Conservation (phyloP, 257 asterid genomes). For the Jasminum sambac region DNA sequence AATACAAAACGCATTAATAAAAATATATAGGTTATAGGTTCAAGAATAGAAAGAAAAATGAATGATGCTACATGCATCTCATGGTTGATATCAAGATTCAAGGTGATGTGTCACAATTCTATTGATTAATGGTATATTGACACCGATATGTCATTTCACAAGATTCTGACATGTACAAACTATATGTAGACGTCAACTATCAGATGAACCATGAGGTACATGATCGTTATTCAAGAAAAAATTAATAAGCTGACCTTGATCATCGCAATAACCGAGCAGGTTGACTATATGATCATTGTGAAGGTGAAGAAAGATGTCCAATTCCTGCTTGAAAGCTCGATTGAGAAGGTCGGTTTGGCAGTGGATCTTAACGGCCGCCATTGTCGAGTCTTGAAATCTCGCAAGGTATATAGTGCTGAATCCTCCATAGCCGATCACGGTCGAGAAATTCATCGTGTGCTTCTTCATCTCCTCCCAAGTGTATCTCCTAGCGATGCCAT, state of each 20-base stretch:
- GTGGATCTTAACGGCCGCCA: conserved; percentile 58
- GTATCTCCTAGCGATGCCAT: conserved; percentile 13
- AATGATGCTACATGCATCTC: background rate
- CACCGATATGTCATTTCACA: no score
- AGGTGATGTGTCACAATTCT: no score
- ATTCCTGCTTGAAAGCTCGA: conserved; percentile 49
- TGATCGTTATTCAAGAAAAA: no score
- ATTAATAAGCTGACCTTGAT: conserved; percentile 36
- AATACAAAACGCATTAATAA: background rate
- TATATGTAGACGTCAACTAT: no score
- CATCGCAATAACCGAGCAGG: conserved; percentile 54
- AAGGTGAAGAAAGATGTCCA: conserved; percentile 48
- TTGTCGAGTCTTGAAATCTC: conserved; percentile 33
- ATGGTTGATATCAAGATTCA: no score
- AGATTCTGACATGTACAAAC: no score
- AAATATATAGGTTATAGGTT: background rate
- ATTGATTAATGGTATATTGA: no score
- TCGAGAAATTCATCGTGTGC: conserved; percentile 39
- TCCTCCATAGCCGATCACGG: conserved; percentile 66
- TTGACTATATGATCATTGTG: conserved; percentile 54
- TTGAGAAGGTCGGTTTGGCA: conserved; percentile 55
- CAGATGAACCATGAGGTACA: no score
- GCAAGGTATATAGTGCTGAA: conserved; percentile 71
- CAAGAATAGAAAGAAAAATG: background rate
- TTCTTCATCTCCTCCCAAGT: conserved; percentile 42